Base-by-base conservation (phyloP, 2,329 filamentous ascomycete genomes). In the Nemania diffusa region DNA sequence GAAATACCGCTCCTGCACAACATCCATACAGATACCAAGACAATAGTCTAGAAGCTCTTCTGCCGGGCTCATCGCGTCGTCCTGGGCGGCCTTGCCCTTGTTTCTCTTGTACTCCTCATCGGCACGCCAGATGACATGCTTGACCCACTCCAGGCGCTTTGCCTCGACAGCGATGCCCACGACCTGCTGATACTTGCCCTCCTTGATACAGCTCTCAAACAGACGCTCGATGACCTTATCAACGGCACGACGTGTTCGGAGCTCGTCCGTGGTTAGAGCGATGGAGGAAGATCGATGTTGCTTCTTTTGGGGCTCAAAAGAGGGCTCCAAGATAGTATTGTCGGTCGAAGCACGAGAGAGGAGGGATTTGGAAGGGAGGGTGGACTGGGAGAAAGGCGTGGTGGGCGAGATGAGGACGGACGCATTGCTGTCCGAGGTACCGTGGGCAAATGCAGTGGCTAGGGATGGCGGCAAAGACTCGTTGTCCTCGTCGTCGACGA, bases 11-110 rank as follows among this genome's bases (percentile, higher is more conserved):
- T 99, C 96, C 81, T 98, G 96, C 20, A 99, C 94, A 68, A 98
- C 91, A 69, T 97, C 94, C 93, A 99, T 97, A 84, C 95, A 97
- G 72, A 99, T 97, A 73, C 94, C 90, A 69, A 99, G 83, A 22
- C 96, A 92, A 76, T 99, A 99, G 73, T 99, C 96, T 91, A 99
- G 96, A 64, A 99, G 82, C 78, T 98, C 95, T 78, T 98, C 94
- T 20, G 93, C 91, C 29, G 90, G 88, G 3, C 87, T 85, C 56
- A 84, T 80, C 11, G 79, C 79, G 50, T 82, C 81, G 24, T 85
- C 85, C 40, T 82, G 80, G 5, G 81, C 87, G 42, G 83, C 80
- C 77, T 90, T 89, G 76, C 85, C 85, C 80, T 90, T 90, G 73
- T 86, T 84, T 61, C 88, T 86, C 81, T 92, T 93, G 80, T 94